These are phyloP conservation scores for Akanthomyces muscarius DNA, from an alignment of 2,329 filamentous ascomycete species.

Conservation along the genomic window DNA sequence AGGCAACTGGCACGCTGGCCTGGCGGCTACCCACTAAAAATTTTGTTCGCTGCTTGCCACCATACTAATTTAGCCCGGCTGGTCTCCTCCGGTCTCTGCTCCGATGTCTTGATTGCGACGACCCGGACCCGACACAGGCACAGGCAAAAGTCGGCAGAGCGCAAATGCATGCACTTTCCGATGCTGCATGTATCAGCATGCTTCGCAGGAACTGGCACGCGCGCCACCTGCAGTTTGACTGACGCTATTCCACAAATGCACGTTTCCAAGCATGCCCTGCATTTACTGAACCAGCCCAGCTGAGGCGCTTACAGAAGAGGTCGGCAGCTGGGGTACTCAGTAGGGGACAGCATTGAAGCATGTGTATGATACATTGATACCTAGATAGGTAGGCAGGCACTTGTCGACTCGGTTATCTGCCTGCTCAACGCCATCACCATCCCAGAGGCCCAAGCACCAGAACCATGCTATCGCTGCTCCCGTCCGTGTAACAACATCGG, in stretches of 20 bases:
- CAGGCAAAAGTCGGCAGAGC: not conserved
- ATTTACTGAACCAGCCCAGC: not conserved
- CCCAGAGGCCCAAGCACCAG: not conserved
- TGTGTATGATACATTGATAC: no score
- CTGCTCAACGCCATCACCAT: not conserved
- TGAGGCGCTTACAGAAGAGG: not conserved
- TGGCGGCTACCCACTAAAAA: slow-evolving; percentile 4
- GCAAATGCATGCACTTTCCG: not conserved
- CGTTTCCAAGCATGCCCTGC: not conserved
- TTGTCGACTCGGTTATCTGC: no score
- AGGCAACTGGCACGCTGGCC: not conserved
- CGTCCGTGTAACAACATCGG: slow-evolving; percentile 5
- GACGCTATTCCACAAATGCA: not conserved
- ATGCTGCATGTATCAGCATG: not conserved
- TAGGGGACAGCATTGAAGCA: no score
- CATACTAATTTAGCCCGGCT: not conserved
- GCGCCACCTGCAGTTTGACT: not conserved
- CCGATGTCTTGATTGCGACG: slow-evolving; percentile 8
- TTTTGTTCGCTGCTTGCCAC: slow-evolving; percentile 2
- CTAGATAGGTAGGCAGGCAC: no score
- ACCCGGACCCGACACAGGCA: not conserved
- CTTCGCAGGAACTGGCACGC: not conserved
- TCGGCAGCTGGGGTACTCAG: not conserved
- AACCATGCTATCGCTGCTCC: not conserved
- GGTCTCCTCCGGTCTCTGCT: slow-evolving; percentile 12